These are phyloP conservation scores for Glarea lozoyensis DNA, from an alignment of 495 filamentous ascomycete species.

Conservation along the genomic window DNA sequence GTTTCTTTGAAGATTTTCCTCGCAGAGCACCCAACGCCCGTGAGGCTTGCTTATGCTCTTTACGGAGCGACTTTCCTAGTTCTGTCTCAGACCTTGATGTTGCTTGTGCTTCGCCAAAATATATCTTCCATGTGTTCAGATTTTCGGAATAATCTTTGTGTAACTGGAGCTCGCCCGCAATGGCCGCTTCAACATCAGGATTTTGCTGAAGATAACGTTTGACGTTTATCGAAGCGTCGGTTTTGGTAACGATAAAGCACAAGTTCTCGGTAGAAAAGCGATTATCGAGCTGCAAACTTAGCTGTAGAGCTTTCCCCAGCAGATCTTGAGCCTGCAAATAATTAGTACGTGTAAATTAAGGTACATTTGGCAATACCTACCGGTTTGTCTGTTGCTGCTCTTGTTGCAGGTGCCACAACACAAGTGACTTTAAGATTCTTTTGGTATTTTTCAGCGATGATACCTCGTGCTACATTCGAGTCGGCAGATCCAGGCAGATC, in stretches of 20 bases:
- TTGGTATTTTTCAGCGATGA: slow-evolving; percentile 53
- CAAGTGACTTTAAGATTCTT: slow-evolving; percentile 26
- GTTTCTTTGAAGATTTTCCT: no score
- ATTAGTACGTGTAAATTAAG: background rate
- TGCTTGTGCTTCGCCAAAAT: background rate
- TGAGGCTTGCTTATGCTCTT: background rate
- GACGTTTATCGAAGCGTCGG: slow-evolving; percentile 1
- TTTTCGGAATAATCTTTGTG: background rate
- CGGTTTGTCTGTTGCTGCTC: slow-evolving; percentile 6
- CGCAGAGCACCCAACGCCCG: no score
- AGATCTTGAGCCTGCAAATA: slow-evolving; percentile 7
- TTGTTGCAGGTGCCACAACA: slow-evolving; percentile 3
- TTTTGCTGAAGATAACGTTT: slow-evolving; percentile 2
- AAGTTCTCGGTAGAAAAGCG: background rate
- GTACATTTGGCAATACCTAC: background rate
- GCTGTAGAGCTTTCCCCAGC: slow-evolving; percentile 6
- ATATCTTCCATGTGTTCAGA: background rate
- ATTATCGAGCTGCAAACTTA: slow-evolving; percentile 9
- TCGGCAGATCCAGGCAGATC: slow-evolving; percentile 59
- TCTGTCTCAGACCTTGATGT: background rate
- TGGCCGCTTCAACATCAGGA: background rate
- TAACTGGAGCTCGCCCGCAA: background rate
- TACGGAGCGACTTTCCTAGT: background rate
- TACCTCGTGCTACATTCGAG: slow-evolving; percentile 54
- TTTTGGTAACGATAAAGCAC: slow-evolving; percentile 11